Percentiles rank a stretch among this genome's conserved stretches.
phyloP scores from a whole-genome alignment of 2,329 filamentous ascomycete species.

The Stachybotrys elegans region DNA sequence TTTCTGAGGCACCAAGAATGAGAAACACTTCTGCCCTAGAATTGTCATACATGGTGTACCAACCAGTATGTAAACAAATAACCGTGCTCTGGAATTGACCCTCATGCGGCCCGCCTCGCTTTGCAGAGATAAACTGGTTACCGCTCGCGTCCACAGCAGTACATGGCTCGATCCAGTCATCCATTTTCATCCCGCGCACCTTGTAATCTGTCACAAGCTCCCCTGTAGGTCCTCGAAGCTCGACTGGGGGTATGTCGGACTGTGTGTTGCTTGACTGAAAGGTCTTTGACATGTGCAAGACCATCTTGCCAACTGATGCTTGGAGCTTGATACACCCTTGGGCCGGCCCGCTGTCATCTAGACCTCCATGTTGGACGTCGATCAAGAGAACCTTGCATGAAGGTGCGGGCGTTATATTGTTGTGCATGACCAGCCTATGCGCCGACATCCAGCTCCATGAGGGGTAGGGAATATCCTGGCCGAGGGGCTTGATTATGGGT shows the following conservation, averaged over 20 bases:
- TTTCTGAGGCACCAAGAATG: too few relatives aligned
- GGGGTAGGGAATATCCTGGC: neutral
- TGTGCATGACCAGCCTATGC: neutral
- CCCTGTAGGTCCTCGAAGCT: neutral
- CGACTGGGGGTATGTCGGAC: neutral
- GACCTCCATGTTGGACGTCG: neutral
- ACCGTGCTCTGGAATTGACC: too few relatives aligned
- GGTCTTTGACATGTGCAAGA: neutral
- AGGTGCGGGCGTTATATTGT: neutral
- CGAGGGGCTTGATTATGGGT: neutral
- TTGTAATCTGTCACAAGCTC: neutral
- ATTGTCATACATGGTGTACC: too few relatives aligned
- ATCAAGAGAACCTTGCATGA: neutral
- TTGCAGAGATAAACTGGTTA: neutral
- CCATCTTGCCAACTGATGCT: neutral
- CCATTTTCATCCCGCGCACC: neutral
- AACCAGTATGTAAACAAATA: too few relatives aligned
- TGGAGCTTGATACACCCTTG: neutral
- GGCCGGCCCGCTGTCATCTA: neutral
- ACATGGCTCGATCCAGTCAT: neutral
- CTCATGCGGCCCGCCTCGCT: too few relatives aligned
- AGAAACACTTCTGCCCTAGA: too few relatives aligned
- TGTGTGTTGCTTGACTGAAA: neutral
- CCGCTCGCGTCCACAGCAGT: neutral
- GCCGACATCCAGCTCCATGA: neutral